Evolutionary conservation across 2,329 filamentous ascomycete genomes (phyloP).

Genomic region (Byssochlamys sp.): DNA sequence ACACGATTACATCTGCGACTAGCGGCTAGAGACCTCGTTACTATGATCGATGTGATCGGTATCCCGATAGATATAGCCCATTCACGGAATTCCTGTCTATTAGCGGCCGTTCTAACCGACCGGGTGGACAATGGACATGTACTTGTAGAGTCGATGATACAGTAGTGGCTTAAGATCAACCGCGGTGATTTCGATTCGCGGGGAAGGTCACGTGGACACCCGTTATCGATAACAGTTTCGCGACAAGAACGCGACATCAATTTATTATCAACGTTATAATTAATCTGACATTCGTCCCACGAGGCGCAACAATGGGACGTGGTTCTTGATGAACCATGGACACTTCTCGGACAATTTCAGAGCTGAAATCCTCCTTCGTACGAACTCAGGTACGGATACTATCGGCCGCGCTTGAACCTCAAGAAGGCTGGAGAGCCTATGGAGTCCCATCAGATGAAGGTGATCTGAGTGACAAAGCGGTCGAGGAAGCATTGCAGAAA

Average conservation of each 20-base stretch:
- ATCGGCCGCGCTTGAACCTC: constrained; percentile 39
- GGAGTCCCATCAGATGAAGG: constrained; percentile 32
- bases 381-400: constrained; percentile 44
- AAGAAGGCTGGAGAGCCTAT: constrained; percentile 39
- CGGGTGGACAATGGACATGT: background rate
- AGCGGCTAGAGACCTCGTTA: background rate
- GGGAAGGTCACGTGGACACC: constrained; percentile 1
- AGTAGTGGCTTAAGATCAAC: too few relatives aligned
- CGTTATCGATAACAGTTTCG: constrained; percentile 6
- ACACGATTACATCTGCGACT: background rate
- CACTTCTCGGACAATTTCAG: constrained; percentile 36
- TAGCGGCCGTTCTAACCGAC: background rate
- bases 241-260: background rate
- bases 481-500: constrained; percentile 44
- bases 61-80: background rate
- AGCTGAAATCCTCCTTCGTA: constrained; percentile 44
- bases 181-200: background rate
- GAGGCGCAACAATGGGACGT: background rate
- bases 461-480: constrained; percentile 39
- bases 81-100: background rate
- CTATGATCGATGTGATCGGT: background rate
- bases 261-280: background rate
- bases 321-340: constrained; percentile 25
- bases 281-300: background rate
- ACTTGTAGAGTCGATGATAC: background rate